These are phyloP conservation scores for Trichoderma afroharzianum DNA, from an alignment of 2,329 filamentous ascomycete genomes.

Conservation along the genomic window DNA sequence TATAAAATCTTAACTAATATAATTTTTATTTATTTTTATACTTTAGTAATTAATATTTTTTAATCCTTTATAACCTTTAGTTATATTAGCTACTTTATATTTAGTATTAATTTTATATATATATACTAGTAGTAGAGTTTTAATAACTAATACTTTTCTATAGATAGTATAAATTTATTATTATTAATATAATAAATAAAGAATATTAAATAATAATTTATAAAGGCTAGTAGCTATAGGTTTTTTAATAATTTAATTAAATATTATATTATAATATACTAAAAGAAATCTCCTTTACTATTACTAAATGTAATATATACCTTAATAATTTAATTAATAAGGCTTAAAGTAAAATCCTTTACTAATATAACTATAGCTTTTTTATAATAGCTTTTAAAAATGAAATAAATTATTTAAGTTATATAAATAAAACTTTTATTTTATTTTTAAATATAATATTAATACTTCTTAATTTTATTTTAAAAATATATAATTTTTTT, in stretches of 20 bases:
- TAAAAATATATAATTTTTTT: background rate
- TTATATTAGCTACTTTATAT: background rate
- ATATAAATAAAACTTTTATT: conserved; percentile 3
- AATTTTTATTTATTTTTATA: background rate
- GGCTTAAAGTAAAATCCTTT: background rate
- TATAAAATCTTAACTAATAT: background rate
- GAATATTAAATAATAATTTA: background rate
- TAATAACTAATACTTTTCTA: background rate
- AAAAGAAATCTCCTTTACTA: background rate
- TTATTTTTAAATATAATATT: background rate
- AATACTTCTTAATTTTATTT: background rate
- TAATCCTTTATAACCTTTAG: background rate
- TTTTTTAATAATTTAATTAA: background rate
- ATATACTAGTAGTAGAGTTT: background rate
- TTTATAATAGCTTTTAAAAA: conserved; percentile 14
- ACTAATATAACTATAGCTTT: background rate
- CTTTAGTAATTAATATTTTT: background rate
- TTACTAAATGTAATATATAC: background rate
- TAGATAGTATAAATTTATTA: background rate
- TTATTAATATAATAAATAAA: background rate
- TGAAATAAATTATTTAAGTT: background rate
- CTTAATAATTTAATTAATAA: background rate
- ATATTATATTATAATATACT: background rate
- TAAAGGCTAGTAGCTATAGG: background rate
- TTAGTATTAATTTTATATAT: background rate